These are phyloP conservation scores for Scheffersomyces cryptocercus DNA, from an alignment of 1,139 yeast genomes.

Conservation along the genomic window DNA sequence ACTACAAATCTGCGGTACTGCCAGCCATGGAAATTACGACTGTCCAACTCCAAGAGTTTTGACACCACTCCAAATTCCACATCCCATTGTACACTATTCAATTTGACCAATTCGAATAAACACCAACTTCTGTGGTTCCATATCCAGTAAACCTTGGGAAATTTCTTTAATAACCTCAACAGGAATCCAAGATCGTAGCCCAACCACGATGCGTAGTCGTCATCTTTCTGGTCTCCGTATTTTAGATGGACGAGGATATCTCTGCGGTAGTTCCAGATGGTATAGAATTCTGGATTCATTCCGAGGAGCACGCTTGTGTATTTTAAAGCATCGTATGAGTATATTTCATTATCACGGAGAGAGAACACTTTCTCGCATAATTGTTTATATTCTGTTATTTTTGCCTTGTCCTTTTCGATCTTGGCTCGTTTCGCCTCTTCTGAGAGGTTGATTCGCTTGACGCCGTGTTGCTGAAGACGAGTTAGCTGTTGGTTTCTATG, in stretches of 20 bases:
- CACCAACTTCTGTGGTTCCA: slow-evolving; percentile 96
- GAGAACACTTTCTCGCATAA: slow-evolving; percentile 46
- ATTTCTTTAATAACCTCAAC: slow-evolving; percentile 57
- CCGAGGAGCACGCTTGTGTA: slow-evolving; percentile 52
- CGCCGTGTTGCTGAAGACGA: slow-evolving; percentile 61
- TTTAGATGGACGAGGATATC: slow-evolving; percentile 52
- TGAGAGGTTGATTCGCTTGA: slow-evolving; percentile 59
- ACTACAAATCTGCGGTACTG: slow-evolving; percentile 81
- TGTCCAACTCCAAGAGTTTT: slow-evolving; percentile 67
- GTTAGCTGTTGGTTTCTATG: slow-evolving; percentile 7
- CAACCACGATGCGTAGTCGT: slow-evolving; percentile 32
- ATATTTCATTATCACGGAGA: slow-evolving; percentile 30
- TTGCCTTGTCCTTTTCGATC: slow-evolving; percentile 49
- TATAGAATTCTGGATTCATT: slow-evolving; percentile 83
- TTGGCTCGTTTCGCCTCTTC: slow-evolving; percentile 60
- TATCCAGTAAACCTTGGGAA: slow-evolving; percentile 93
- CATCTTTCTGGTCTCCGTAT: neutral
- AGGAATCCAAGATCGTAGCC: slow-evolving; percentile 63
- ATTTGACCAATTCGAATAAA: slow-evolving; percentile 50
- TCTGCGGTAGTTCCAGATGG: slow-evolving; percentile 88
- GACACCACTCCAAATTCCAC: slow-evolving; percentile 69
- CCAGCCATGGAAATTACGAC: slow-evolving; percentile 95
- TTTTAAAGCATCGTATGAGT: slow-evolving; percentile 46
- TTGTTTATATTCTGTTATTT: slow-evolving; percentile 56
- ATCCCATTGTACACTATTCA: slow-evolving; percentile 58